Conservation (phyloP, 306 rosid genomes). For the Lathyrus tuberosus region DNA sequence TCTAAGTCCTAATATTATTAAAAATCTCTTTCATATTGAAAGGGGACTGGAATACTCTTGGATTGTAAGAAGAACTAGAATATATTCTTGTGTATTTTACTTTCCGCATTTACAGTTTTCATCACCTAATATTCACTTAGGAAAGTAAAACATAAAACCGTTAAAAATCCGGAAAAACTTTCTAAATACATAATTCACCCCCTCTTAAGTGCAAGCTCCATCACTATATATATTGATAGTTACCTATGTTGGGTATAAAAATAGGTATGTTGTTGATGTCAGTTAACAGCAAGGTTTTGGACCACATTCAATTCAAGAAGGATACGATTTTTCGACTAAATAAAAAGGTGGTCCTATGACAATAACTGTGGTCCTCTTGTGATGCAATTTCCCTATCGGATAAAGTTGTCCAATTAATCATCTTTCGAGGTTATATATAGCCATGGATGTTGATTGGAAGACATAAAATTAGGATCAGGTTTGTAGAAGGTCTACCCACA, state of each 20-base stretch:
- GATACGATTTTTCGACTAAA: constrained; percentile 26
- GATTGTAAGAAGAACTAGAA: too few relatives aligned
- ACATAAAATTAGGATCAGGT: constrained; percentile 12
- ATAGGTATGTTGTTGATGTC: constrained; percentile 40
- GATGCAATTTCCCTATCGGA: constrained; percentile 21
- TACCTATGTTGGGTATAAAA: constrained; percentile 39
- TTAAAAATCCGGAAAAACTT: too few relatives aligned
- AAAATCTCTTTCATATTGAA: too few relatives aligned
- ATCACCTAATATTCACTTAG: too few relatives aligned
- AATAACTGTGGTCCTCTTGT: constrained; percentile 48
- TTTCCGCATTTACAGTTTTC: too few relatives aligned
- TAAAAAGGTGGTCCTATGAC: constrained; percentile 44
- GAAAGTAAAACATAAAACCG: too few relatives aligned
- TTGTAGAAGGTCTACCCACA: constrained; percentile 10
- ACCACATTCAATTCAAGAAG: constrained; percentile 50
- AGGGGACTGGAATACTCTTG: too few relatives aligned
- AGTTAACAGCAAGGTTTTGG: constrained; percentile 38
- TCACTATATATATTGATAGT: too few relatives aligned
- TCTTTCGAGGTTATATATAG: constrained; percentile 19
- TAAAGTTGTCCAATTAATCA: constrained; percentile 32
- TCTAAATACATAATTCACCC: too few relatives aligned
- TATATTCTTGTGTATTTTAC: too few relatives aligned
- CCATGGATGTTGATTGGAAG: constrained; percentile 31
- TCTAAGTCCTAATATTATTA: too few relatives aligned
- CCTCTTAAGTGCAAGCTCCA: too few relatives aligned